Percentiles rank a stretch among this genome's conserved stretches.
Evolutionary conservation across 1,284 basidiomycete genomes (phyloP).

Genomic region (Coniferiporia sulphurascens): DNA sequence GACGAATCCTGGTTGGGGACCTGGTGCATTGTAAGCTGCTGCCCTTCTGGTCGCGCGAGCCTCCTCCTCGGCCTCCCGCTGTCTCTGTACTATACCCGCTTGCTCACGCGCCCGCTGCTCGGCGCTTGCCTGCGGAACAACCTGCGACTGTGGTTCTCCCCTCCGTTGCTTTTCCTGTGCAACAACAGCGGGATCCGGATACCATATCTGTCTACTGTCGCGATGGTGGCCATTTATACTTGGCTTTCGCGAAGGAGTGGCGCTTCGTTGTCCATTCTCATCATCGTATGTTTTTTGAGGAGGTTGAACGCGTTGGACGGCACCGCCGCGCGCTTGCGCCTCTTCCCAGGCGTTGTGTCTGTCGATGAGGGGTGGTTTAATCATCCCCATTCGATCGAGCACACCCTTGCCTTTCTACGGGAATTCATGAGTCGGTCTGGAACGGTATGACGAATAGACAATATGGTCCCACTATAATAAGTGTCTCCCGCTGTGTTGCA

Average conservation of each 20-base stretch:
- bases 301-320: slow-evolving; percentile 1
- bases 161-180: slow-evolving; percentile 19
- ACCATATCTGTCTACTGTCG: slow-evolving; percentile 19
- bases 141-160: slow-evolving; percentile 26
- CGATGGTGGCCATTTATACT: slow-evolving; percentile 17
- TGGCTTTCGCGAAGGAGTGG: slow-evolving; percentile 5
- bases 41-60: slow-evolving; percentile 29
- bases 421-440: neutral
- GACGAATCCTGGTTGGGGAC: slow-evolving; percentile 16
- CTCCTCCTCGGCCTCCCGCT: slow-evolving; percentile 39
- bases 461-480: slow-evolving; percentile 33
- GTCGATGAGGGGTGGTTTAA: slow-evolving; percentile 23
- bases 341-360: slow-evolving; percentile 22
- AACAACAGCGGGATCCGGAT: slow-evolving; percentile 10
- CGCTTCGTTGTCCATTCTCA: neutral
- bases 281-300: neutral
- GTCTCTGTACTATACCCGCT: slow-evolving; percentile 42
- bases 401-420: slow-evolving; percentile 25
- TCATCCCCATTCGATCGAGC: slow-evolving; percentile 21
- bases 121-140: slow-evolving; percentile 13
- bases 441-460: slow-evolving; percentile 8
- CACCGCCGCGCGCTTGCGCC: slow-evolving; percentile 5
- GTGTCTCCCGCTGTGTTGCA: slow-evolving; percentile 32
- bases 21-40: slow-evolving; percentile 5
- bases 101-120: slow-evolving; percentile 37